These are phyloP conservation scores for Aspergillus novofumigatus DNA, from an alignment of 2,329 filamentous ascomycete genomes.

Conservation along the genomic window DNA sequence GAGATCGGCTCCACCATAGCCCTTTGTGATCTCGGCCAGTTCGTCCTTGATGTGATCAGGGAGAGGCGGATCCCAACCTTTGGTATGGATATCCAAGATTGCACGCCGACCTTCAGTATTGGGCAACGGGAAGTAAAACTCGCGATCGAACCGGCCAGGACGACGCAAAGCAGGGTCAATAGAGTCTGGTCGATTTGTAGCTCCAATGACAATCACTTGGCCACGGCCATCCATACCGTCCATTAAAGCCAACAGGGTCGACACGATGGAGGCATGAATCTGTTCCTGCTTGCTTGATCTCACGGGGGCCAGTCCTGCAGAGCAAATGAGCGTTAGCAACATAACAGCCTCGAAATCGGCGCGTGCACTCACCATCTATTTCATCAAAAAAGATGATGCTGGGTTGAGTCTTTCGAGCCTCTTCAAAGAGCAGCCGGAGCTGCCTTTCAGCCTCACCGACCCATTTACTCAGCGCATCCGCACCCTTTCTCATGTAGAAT, in stretches of 20 bases:
- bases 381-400: conserved; percentile 99
- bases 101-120: conserved; percentile 73
- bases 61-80: conserved; percentile 79
- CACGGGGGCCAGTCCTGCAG: conserved; percentile 72
- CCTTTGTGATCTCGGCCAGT: conserved; percentile 81
- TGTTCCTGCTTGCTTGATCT: conserved; percentile 98
- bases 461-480: conserved; percentile 97
- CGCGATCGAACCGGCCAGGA: conserved; percentile 90
- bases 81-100: conserved; percentile 93
- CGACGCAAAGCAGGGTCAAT: conserved; percentile 93
- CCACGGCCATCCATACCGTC: conserved; percentile 98
- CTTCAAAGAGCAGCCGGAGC: conserved; percentile 87
- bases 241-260: conserved; percentile 89
- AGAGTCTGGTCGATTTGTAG: conserved; percentile 95
- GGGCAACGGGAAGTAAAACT: conserved; percentile 96
- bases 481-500: conserved; percentile 99
- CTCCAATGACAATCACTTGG: conserved; percentile 96
- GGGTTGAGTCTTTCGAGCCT: conserved; percentile 90
- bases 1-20: conserved; percentile 93
- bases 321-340: conserved; percentile 8
- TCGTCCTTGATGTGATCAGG: conserved; percentile 74
- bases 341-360: not conserved
- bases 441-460: conserved; percentile 97
- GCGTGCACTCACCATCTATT: conserved; percentile 67
- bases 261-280: conserved; percentile 96